Base-by-base conservation (phyloP, 2,329 filamentous ascomycete species). In the Calonectria henricotiae region DNA sequence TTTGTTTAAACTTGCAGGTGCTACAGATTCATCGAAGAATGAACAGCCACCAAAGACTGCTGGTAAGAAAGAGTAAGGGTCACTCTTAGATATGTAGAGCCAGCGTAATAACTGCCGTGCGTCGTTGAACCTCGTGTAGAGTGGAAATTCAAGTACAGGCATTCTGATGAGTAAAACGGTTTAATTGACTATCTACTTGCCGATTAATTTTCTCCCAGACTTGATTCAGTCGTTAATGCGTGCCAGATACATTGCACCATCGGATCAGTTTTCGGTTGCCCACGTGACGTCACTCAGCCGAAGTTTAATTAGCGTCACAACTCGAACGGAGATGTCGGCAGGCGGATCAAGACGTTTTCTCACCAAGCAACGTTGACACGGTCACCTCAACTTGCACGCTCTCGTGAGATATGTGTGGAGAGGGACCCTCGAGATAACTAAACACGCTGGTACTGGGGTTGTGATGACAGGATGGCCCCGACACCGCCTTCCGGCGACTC, bases 1-100 rank as follows among this genome's bases (percentile, higher is more conserved):
- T 20, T 75, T 91, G 17, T 91, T 88, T 87, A 91, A 88, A 78
- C 80, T 93, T 47, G 32, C 78, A 9, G 68, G 54, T 9, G 62
- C 68, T 41, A 72, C 69, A 63, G 43, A 70, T 20, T 51, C 68
- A 9, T 55, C 67, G n/a, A 60, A 62, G 9, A 71, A 49, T 41
- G 30, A 51, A 12, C 13, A 25, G 7, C 15, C 20, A 12, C 27
- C 47, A 30, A 63, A 71, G 51, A 30, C n/a, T 17, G 12, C 35
- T 1, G 61, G 67, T 20, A 79, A 77, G 73, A 79, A 79, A 72
- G 64, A 65, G 7, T 63, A 27, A 67, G 3, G 30, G 13, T 39
- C 32, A 23, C 39, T 37, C 25, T 37, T 5, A 27, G 6, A 58
- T 25, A 27, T 11, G 35, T 37, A 3, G 12, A 8, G 23, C 9